Conservation (phyloP, 306 rosid genomes). For the Arachis hypogaea region DNA sequence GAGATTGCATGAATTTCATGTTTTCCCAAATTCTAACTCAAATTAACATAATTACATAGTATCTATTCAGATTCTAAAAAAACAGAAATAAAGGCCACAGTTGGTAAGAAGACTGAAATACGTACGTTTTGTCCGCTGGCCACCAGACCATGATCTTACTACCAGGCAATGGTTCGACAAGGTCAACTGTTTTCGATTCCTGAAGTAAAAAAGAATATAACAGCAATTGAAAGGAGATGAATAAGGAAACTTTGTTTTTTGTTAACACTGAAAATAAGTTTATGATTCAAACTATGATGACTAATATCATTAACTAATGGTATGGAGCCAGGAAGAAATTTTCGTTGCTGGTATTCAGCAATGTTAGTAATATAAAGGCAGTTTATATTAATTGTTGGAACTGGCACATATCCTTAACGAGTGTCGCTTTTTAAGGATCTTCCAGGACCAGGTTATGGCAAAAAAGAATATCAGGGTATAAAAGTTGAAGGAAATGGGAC, state of each 20-base stretch:
- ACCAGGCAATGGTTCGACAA: conserved; percentile 57
- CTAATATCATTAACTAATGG: not conserved
- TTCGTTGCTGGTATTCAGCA: not conserved
- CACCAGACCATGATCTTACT: conserved; percentile 75
- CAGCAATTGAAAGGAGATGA: conserved; percentile 3
- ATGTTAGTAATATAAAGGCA: not conserved
- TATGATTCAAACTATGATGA: conserved; percentile 7
- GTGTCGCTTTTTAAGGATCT: conserved; percentile 6
- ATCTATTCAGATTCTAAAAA: too few relatives aligned
- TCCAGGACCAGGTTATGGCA: not conserved
- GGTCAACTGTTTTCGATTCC: conserved; percentile 43
- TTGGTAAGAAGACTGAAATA: conserved; percentile 26
- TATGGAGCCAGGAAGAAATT: not conserved
- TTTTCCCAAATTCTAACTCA: too few relatives aligned
- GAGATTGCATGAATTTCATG: too few relatives aligned
- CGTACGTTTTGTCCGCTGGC: conserved; percentile 78
- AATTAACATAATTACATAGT: too few relatives aligned
- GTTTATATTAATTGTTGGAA: conserved; percentile 1
- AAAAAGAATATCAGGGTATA: not conserved
- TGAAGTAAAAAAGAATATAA: conserved; percentile 33
- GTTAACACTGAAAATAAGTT: conserved; percentile 18
- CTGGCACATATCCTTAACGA: not conserved
- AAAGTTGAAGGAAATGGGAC: not conserved
- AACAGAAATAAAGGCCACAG: not conserved
- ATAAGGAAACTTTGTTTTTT: not conserved